Evolutionary conservation across 2,329 filamentous ascomycete species (phyloP).

Genomic region (Clathrospora elynae): DNA sequence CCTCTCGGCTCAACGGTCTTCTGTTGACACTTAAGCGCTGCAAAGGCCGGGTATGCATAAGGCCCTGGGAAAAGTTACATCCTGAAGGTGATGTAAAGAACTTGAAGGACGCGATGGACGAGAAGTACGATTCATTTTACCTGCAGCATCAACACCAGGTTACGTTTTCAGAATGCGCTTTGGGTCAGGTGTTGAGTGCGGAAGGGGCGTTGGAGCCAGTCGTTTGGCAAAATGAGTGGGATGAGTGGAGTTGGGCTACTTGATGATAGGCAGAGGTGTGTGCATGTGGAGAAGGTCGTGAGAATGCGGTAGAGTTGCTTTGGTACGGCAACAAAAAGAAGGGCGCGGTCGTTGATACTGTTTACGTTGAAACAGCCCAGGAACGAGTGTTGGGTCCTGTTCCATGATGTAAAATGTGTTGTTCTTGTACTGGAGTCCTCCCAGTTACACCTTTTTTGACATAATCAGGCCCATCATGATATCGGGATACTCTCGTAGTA

Average conservation of each 20-base stretch:
- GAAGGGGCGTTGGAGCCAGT: conserved; percentile 54
- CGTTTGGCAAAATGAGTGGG: conserved; percentile 24
- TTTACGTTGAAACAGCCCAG: no score
- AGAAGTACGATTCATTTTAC: conserved; percentile 61
- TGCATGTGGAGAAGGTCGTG: background rate
- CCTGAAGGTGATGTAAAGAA: conserved; percentile 58
- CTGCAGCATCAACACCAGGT: conserved; percentile 56
- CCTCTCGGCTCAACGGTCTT: conserved; percentile 57
- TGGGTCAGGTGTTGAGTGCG: conserved; percentile 61
- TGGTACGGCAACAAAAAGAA: no score
- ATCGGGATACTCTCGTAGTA: no score
- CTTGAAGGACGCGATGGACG: conserved; percentile 58
- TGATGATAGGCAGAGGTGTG: conserved; percentile 2
- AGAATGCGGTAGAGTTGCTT: no score
- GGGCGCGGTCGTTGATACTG: background rate
- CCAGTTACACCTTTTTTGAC: no score
- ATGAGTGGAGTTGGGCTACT: conserved; percentile 22
- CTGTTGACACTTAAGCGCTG: conserved; percentile 67
- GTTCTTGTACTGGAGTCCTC: no score
- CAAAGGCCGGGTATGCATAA: conserved; percentile 58
- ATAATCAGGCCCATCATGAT: no score
- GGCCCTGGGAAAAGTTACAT: conserved; percentile 64
- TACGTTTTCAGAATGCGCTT: conserved; percentile 59
- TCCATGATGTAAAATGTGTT: no score
- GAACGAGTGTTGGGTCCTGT: no score